A percentile compares a stretch with the other conserved stretches of the same genome.
These are phyloP conservation scores for Globisporangium lucens DNA, from an alignment of 352 stramenopile genomes.

Conservation along the genomic window DNA sequence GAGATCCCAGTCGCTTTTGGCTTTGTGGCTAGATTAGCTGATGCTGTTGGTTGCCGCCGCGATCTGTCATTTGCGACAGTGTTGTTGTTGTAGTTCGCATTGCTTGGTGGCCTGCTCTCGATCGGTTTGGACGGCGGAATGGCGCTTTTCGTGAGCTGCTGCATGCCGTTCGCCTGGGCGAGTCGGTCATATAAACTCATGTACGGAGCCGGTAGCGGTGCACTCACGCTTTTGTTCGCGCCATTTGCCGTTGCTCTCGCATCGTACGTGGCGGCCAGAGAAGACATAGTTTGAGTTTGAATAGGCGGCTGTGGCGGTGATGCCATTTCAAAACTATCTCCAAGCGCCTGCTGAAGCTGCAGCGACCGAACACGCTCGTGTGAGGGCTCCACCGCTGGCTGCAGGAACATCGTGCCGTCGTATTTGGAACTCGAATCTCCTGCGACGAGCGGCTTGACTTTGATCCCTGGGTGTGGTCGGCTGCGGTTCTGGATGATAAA, in stretches of 20 bases:
- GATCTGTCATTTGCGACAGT: neutral
- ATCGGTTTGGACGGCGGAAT: constrained; percentile 37
- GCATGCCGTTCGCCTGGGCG: constrained; percentile 42
- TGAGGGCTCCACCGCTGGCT: constrained; percentile 34
- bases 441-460: constrained; percentile 31
- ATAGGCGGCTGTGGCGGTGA: neutral
- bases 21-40: constrained; percentile 4
- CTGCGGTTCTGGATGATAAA: constrained; percentile 62
- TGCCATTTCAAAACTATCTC: constrained; percentile 4
- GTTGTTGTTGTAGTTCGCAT: neutral
- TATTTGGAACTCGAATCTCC: constrained; percentile 43
- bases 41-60: neutral
- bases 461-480: constrained; percentile 35
- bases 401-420: constrained; percentile 55
- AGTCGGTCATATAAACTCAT: constrained; percentile 71
- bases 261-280: neutral
- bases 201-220: constrained; percentile 26
- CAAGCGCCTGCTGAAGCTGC: constrained; percentile 15
- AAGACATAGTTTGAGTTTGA: neutral
- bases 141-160: constrained; percentile 27
- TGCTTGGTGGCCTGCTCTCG: constrained; percentile 5
- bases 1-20: constrained; percentile 3
- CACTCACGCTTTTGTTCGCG: neutral
- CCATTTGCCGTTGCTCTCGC: neutral
- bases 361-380: constrained; percentile 31